Percentiles rank a stretch among this genome's conserved stretches.
Evolutionary conservation across 208 protist genomes (phyloP).

Genomic region (Trypanosomatidae sp.): DNA sequence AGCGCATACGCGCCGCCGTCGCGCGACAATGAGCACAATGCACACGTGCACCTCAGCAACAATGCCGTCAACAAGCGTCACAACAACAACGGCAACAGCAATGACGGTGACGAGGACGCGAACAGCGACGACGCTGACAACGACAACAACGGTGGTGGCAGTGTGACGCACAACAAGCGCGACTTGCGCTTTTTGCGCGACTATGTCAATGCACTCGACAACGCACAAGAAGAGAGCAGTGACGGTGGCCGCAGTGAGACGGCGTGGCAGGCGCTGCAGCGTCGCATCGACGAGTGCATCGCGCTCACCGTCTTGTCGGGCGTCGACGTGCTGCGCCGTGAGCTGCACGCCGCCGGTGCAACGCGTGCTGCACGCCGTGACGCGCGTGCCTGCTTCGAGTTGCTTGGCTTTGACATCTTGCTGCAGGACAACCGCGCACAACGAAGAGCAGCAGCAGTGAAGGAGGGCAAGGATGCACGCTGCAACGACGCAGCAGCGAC

Average conservation of each 20-base stretch:
- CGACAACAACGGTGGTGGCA: neutral
- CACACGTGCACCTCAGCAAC: slow-evolving; percentile 76
- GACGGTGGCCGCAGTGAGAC: no score
- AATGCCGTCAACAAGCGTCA: slow-evolving; percentile 75
- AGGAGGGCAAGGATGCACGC: no score
- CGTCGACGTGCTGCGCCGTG: slow-evolving; percentile 49
- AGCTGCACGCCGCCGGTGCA: slow-evolving; percentile 45
- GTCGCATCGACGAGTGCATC: slow-evolving; percentile 49
- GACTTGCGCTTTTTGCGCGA: slow-evolving; percentile 22
- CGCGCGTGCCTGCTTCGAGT: slow-evolving; percentile 65
- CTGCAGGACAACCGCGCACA: slow-evolving; percentile 16
- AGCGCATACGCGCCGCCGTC: slow-evolving; percentile 54
- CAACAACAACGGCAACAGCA: slow-evolving; percentile 3
- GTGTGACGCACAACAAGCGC: slow-evolving; percentile 29
- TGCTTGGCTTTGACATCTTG: slow-evolving; percentile 86
- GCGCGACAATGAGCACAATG: slow-evolving; percentile 21
- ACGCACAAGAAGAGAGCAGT: neutral
- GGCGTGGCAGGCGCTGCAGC: slow-evolving; percentile 37
- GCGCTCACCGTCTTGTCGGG: slow-evolving; percentile 81
- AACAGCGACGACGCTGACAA: slow-evolving; percentile 1
- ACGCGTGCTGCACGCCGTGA: slow-evolving; percentile 25
- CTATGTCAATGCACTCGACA: slow-evolving; percentile 15
- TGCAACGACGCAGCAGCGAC: no score
- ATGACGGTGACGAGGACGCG: neutral
- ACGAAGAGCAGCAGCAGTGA: no score